Base-by-base conservation (phyloP, 2,329 filamentous ascomycete species). In the Fusarium keratoplasticum region DNA sequence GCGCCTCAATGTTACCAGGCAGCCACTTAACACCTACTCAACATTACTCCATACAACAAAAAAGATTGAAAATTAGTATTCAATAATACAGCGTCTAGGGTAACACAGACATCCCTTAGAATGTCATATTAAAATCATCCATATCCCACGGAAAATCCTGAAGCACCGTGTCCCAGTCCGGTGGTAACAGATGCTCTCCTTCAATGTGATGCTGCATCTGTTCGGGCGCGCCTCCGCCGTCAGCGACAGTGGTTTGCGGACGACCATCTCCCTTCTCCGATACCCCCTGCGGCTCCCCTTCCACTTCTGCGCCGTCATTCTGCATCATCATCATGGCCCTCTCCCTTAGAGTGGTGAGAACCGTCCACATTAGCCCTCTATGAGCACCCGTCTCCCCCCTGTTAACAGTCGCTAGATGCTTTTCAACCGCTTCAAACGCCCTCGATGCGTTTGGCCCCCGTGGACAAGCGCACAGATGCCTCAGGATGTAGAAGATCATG, bases 401-500 rank as follows among this genome's bases (percentile, higher is more conserved):
- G 2, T 68, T 67, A 31, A 72, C 67, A 18, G 31, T 38, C 1
- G 40, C 58, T 3, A 73, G 59, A 2, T 79, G 77, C 0, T 54
- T 4, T 10, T 78, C 73, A 0, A 80, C 74, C 1, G 63, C 64
- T 0, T 71, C 52, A 80, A 86, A 84, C 0, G 82, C 84, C 20
- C 81, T 74, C 0, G 79, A 77, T 0, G 77, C 77, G 22, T 75
- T 75, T 0, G 74, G 72, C 0, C 81, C 82, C 0, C 70, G 68
- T 0, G 85, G 85, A 59, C 75, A 79, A 5, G 86, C 79, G 64
- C 84, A 85, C 2, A 86, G 67, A 65, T 86, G 81, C 80, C 86
- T 86, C 2, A 87, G 76, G 0, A 84, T 76, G 65, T 85, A 86
- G 3, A 86, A 82, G 22, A 86, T 77, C 35, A 84, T 78, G 61